Conservation (phyloP, 176 grass and related monocot genomes). For the Chloris gayana region DNA sequence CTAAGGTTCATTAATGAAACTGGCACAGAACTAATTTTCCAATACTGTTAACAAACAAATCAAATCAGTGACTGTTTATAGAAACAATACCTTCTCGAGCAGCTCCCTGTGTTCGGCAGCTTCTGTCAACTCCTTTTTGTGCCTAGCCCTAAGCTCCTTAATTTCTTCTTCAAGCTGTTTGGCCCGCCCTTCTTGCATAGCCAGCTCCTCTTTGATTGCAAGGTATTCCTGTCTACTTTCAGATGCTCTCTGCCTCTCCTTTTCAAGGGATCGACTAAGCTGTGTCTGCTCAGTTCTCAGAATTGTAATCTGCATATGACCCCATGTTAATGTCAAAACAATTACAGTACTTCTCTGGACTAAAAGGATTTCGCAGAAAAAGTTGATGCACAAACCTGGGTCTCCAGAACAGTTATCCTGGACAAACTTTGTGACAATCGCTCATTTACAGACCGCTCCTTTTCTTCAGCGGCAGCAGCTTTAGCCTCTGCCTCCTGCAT, state of each 20-base stretch:
- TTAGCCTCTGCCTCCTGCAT: constrained; percentile 99
- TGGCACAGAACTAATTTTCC: constrained; percentile 19
- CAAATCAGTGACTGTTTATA: not conserved
- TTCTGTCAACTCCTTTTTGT: constrained; percentile 90
- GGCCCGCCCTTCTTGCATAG: constrained; percentile 84
- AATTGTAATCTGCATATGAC: constrained; percentile 75
- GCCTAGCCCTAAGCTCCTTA: constrained; percentile 79
- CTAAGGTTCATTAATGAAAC: not conserved
- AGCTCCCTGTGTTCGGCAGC: constrained; percentile 73
- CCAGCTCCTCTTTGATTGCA: constrained; percentile 80
- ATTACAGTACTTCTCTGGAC: constrained; percentile 8
- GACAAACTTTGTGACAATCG: constrained; percentile 82
- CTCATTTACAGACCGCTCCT: constrained; percentile 84
- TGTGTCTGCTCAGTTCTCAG: constrained; percentile 99
- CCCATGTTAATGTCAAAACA: constrained; percentile 32
- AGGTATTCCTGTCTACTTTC: constrained; percentile 98
- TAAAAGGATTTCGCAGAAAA: not conserved
- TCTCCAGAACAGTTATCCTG: constrained; percentile 90
- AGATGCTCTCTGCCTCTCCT: constrained; percentile 98
- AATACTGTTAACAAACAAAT: constrained; percentile 27
- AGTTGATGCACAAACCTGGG: constrained; percentile 66
- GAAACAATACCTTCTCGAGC: constrained; percentile 73
- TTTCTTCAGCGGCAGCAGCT: constrained; percentile 95
- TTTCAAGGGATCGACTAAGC: constrained; percentile 93
- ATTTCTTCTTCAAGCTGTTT: constrained; percentile 97